phyloP scores from a whole-genome alignment of 2,329 filamentous ascomycete species.

The Fusarium redolens region DNA sequence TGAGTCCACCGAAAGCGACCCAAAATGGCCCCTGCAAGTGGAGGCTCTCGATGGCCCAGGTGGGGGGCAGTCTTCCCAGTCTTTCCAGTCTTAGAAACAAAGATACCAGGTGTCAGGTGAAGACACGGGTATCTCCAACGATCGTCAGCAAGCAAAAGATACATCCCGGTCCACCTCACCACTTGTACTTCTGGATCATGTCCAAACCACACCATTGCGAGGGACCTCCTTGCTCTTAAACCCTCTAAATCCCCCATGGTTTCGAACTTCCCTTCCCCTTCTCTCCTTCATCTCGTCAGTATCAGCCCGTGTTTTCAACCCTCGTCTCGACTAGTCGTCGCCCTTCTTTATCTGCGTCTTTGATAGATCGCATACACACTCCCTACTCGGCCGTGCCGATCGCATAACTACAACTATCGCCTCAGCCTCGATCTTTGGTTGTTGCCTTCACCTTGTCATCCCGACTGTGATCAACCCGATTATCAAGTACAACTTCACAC shows the following conservation, averaged over 20 bases:
- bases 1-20: slow-evolving; percentile 25
- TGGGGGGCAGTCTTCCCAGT: neutral
- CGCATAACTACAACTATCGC: slow-evolving; percentile 33
- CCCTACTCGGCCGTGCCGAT: slow-evolving; percentile 53
- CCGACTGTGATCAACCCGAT: slow-evolving; percentile 37
- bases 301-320: slow-evolving; percentile 37
- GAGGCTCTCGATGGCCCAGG: slow-evolving; percentile 20
- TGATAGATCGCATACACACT: slow-evolving; percentile 59
- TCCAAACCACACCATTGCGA: slow-evolving; percentile 16
- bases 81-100: slow-evolving; percentile 17
- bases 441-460: slow-evolving; percentile 27
- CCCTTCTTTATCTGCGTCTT: slow-evolving; percentile 58
- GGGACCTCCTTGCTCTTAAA: slow-evolving; percentile 39
- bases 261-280: slow-evolving; percentile 29
- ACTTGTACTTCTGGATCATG: slow-evolving; percentile 6
- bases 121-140: slow-evolving; percentile 9
- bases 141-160: neutral
- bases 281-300: slow-evolving; percentile 41
- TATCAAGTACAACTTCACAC: slow-evolving; percentile 19
- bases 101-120: slow-evolving; percentile 19
- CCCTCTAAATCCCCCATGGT: slow-evolving; percentile 32
- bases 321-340: slow-evolving; percentile 41
- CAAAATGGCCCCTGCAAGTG: slow-evolving; percentile 36
- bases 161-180: slow-evolving; percentile 1
- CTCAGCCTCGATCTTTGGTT: slow-evolving; percentile 33